Percentiles rank a stretch among this genome's conserved stretches.
These are phyloP conservation scores for Cotoneaster glaucophyllus DNA, from an alignment of 306 rosid species.

Conservation along the genomic window DNA sequence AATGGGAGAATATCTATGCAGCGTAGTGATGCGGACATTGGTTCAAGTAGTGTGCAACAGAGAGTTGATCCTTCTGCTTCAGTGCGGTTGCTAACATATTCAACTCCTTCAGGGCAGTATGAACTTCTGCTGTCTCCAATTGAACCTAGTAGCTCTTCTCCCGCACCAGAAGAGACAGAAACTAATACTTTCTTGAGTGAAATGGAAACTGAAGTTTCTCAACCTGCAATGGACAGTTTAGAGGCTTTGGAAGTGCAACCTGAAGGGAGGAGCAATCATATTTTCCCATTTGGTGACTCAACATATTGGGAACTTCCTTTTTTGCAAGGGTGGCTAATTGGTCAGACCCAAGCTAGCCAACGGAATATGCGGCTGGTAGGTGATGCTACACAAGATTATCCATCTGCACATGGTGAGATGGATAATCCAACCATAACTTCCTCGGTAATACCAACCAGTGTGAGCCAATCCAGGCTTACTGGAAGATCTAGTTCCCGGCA, in stretches of 20 bases:
- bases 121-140: slow-evolving; percentile 63
- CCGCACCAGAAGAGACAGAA: slow-evolving; percentile 38
- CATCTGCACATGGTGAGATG: slow-evolving; percentile 35
- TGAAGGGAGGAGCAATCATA: slow-evolving; percentile 37
- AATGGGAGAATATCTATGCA: slow-evolving; percentile 58
- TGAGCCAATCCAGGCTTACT: slow-evolving; percentile 49
- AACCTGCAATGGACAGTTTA: slow-evolving; percentile 26
- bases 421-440: slow-evolving; percentile 36
- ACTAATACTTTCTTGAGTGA: slow-evolving; percentile 26
- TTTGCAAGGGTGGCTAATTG: slow-evolving; percentile 91
- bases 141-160: slow-evolving; percentile 42
- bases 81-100: slow-evolving; percentile 53
- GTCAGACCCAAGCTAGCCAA: slow-evolving; percentile 77
- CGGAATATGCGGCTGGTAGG: slow-evolving; percentile 30
- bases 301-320: slow-evolving; percentile 83
- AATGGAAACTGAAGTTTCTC: slow-evolving; percentile 38
- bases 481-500: slow-evolving; percentile 57
- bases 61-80: slow-evolving; percentile 61
- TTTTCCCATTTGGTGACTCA: slow-evolving; percentile 54
- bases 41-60: slow-evolving; percentile 44
- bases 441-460: slow-evolving; percentile 44
- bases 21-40: slow-evolving; percentile 37
- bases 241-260: slow-evolving; percentile 39
- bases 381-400: slow-evolving; percentile 33
- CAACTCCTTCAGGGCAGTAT: slow-evolving; percentile 67